Conservation (phyloP, 2,329 filamentous ascomycete genomes). For the Trichocomaceae sp. region DNA sequence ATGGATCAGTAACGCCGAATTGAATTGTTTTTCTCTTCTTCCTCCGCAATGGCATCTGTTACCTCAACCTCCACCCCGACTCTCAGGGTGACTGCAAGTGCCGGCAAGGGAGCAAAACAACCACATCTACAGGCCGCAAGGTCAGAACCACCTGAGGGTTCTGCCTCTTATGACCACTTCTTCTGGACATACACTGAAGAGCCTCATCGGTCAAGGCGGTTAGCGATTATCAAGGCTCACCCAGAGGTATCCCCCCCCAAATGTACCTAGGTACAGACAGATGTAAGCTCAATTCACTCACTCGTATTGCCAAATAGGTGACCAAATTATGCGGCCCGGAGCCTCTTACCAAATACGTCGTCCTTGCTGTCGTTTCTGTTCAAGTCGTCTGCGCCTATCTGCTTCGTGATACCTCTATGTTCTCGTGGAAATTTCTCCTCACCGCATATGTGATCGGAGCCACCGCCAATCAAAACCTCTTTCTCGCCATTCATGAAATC, state of each 20-base stretch:
- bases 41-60: slow-evolving; percentile 24
- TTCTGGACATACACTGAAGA: slow-evolving; percentile 99
- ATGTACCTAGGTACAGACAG: not conserved
- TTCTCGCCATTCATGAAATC: slow-evolving; percentile 97
- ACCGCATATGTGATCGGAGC: slow-evolving; percentile 88
- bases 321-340: slow-evolving; percentile 96
- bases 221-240: slow-evolving; percentile 96
- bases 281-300: not conserved
- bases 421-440: slow-evolving; percentile 77
- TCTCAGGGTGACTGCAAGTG: slow-evolving; percentile 26
- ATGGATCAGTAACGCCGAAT: not conserved
- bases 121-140: slow-evolving; percentile 18
- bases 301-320: slow-evolving; percentile 52
- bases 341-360: slow-evolving; percentile 90
- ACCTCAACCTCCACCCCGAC: slow-evolving; percentile 26
- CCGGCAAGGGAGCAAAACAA: slow-evolving; percentile 15
- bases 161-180: slow-evolving; percentile 55
- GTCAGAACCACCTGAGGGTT: slow-evolving; percentile 26
- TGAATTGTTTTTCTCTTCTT: slow-evolving; percentile 5
- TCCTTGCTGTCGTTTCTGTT: slow-evolving; percentile 72
- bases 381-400: slow-evolving; percentile 72
- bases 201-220: slow-evolving; percentile 80
- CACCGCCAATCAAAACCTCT: slow-evolving; percentile 96
- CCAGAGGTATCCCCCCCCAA: slow-evolving; percentile 61
- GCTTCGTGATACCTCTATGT: slow-evolving; percentile 68